Percentiles rank a stretch among this genome's conserved stretches.
Evolutionary conservation across 768 basidiomycete genomes (phyloP).

Genomic region (Rhodosporidiobolus odoratus): DNA sequence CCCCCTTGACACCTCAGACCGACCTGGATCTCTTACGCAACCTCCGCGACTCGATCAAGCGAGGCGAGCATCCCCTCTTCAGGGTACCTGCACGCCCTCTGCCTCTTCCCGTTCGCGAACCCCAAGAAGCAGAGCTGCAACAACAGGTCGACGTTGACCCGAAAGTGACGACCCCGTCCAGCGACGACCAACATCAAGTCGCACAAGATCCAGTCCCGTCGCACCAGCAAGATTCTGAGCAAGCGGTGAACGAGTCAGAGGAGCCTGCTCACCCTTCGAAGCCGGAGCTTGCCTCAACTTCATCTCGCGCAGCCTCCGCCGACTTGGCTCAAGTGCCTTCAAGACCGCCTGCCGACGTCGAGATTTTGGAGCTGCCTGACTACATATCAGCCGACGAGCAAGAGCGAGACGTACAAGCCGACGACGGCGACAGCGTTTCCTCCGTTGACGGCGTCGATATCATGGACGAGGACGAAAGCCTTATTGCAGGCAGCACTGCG

Average conservation of each 20-base stretch:
- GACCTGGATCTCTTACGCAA: conserved; percentile 22
- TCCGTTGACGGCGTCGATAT: neutral
- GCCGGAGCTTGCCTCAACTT: too few relatives aligned
- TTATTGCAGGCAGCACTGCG: neutral
- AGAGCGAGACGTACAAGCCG: neutral
- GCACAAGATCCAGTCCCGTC: neutral
- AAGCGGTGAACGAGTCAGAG: too few relatives aligned
- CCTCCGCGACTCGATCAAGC: conserved; percentile 19
- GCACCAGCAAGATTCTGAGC: conserved; percentile 1
- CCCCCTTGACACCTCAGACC: neutral
- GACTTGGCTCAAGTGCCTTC: too few relatives aligned
- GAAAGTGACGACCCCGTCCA: neutral
- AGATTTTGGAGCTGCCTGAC: neutral
- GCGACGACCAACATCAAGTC: neutral
- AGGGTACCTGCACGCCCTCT: conserved; percentile 10
- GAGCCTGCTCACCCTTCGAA: too few relatives aligned
- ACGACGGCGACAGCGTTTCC: neutral
- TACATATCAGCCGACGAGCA: neutral
- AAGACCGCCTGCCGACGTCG: too few relatives aligned
- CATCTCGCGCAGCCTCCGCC: too few relatives aligned
- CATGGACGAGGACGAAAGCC: neutral
- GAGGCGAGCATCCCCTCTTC: conserved; percentile 22
- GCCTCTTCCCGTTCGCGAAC: neutral
- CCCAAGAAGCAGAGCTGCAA: neutral
- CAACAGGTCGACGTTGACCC: neutral